These are phyloP conservation scores for Plasmodium relictum DNA, from an alignment of 169 alveolate species.

Conservation along the genomic window DNA sequence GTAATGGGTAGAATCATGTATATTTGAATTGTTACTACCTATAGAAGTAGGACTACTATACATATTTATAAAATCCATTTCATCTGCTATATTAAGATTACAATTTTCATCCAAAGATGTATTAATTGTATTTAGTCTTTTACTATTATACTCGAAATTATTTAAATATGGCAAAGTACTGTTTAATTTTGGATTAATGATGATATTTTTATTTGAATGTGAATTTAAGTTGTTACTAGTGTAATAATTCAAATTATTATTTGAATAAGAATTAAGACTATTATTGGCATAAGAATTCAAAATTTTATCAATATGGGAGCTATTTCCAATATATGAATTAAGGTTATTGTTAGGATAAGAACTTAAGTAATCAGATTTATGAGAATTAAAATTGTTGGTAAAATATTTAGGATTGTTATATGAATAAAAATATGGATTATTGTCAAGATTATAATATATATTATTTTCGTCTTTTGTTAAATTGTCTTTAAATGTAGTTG, in stretches of 20 bases:
- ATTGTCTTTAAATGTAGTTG: constrained; percentile 24
- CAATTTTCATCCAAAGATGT: constrained; percentile 3
- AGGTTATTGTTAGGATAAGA: neutral
- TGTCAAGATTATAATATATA: constrained; percentile 3
- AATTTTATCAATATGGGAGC: neutral
- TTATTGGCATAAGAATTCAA: neutral
- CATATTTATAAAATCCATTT: constrained; percentile 64
- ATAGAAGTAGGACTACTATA: constrained; percentile 61
- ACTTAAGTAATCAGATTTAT: constrained; percentile 9
- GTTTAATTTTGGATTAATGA: constrained; percentile 1
- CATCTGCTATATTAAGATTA: constrained; percentile 23
- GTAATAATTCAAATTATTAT: constrained; percentile 10
- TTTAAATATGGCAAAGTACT: constrained; percentile 5
- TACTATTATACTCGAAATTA: constrained; percentile 6
- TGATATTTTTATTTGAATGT: neutral
- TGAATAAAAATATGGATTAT: constrained; percentile 10
- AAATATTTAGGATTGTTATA: constrained; percentile 9
- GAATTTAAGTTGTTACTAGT: neutral
- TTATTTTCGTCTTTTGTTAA: constrained; percentile 23
- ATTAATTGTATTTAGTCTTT: neutral
- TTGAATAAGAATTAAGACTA: constrained; percentile 1
- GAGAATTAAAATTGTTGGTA: constrained; percentile 1
- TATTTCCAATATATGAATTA: neutral
- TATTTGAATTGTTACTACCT: constrained; percentile 5
- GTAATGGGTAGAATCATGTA: constrained; percentile 1